Percentiles rank a stretch among this genome's conserved stretches.
These are phyloP conservation scores for Apocynum venetum DNA, from an alignment of 257 asterid genomes.

Conservation along the genomic window DNA sequence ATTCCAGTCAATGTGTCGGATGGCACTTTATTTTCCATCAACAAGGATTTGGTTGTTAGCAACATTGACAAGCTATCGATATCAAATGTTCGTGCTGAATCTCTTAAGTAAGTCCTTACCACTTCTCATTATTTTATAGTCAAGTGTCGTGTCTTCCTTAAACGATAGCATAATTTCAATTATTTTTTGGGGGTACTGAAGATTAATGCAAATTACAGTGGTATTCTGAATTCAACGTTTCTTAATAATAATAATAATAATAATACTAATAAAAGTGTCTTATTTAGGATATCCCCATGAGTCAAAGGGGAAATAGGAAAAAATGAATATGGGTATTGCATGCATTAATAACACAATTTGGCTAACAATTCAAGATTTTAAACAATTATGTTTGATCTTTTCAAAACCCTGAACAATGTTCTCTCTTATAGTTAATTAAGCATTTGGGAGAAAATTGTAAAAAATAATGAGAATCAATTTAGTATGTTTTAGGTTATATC, in stretches of 20 bases:
- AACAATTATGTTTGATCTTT: too few relatives aligned
- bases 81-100: constrained; percentile 78
- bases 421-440: too few relatives aligned
- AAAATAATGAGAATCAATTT: not conserved
- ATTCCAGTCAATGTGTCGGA: constrained; percentile 86
- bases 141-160: not conserved
- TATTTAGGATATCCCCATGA: not conserved
- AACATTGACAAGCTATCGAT: constrained; percentile 96
- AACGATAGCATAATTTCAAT: not conserved
- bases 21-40: constrained; percentile 62
- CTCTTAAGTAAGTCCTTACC: constrained; percentile 58
- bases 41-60: constrained; percentile 78
- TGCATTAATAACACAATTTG: not conserved
- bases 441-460: not conserved
- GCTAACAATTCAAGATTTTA: too few relatives aligned
- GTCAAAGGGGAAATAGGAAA: not conserved
- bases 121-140: not conserved
- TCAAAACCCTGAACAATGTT: too few relatives aligned
- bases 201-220: not conserved
- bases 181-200: not conserved
- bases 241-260: too few relatives aligned
- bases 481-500: not conserved
- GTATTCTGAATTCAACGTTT: not conserved
- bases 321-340: not conserved
- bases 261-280: not conserved